Conservation (phyloP, 345 rosid genomes). For the Ceriops decandra region DNA sequence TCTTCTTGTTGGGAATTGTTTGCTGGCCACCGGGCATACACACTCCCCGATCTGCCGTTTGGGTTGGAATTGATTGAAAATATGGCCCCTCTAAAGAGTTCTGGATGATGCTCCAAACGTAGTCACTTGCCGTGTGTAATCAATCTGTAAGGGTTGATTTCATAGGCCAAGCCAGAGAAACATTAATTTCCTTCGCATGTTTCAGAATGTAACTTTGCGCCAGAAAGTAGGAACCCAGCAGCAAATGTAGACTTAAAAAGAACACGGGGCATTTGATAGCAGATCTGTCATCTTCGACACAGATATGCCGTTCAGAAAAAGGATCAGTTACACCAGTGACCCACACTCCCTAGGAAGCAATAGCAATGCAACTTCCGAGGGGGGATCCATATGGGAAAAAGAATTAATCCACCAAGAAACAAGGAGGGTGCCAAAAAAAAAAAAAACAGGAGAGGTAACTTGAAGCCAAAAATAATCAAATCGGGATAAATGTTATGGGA, state of each 20-base stretch:
- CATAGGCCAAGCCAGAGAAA: too few relatives aligned
- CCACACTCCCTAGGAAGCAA: constrained; percentile 20
- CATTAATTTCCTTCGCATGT: too few relatives aligned
- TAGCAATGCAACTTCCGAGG: constrained; percentile 19
- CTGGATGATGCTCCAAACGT: too few relatives aligned
- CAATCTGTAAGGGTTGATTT: too few relatives aligned
- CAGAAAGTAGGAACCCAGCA: background rate
- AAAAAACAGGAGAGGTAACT: background rate
- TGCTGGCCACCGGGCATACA: too few relatives aligned
- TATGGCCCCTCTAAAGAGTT: too few relatives aligned
- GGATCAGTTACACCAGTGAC: background rate
- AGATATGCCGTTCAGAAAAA: background rate
- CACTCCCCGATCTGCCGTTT: too few relatives aligned
- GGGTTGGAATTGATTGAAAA: too few relatives aligned
- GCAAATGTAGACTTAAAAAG: too few relatives aligned
- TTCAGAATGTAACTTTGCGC: too few relatives aligned
- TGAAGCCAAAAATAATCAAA: constrained; percentile 3
- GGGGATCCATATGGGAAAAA: constrained; percentile 11
- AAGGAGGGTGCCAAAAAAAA: constrained; percentile 5
- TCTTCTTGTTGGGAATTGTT: too few relatives aligned
- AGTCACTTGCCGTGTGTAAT: too few relatives aligned
- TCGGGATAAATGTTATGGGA: constrained; percentile 19
- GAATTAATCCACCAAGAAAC: constrained; percentile 20
- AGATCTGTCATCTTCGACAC: constrained; percentile 8
- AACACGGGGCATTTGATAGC: background rate